phyloP scores from a whole-genome alignment of 208 protist genomes.

The Leptomonas seymouri region DNA sequence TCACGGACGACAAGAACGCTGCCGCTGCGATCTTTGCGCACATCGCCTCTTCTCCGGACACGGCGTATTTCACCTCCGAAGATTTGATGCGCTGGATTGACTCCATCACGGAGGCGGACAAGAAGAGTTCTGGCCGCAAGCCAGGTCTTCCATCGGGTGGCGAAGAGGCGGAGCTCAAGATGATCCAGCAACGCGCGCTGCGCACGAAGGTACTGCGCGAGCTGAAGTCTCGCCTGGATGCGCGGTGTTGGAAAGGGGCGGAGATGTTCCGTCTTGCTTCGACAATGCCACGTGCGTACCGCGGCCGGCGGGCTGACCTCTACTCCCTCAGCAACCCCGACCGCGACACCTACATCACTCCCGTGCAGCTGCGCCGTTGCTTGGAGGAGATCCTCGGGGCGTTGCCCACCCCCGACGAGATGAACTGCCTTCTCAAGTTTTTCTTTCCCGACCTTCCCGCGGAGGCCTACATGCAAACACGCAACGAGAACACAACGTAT shows the following conservation, averaged over 20 bases:
- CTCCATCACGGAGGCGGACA: constrained; percentile 38
- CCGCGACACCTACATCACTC: constrained; percentile 80
- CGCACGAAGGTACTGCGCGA: constrained; percentile 56
- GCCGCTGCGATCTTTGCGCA: constrained; percentile 62
- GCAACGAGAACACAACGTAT: constrained; percentile 55
- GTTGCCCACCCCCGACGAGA: constrained; percentile 56
- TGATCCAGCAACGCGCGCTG: constrained; percentile 50
- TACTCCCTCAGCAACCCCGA: constrained; percentile 75
- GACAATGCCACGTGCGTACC: constrained; percentile 85
- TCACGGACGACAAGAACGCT: constrained; percentile 64
- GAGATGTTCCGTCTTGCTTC: constrained; percentile 91
- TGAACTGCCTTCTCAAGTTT: constrained; percentile 74
- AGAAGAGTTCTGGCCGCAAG: constrained; percentile 8
- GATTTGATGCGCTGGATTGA: constrained; percentile 80
- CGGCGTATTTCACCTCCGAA: constrained; percentile 70
- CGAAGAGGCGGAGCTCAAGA: constrained; percentile 41
- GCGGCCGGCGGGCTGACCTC: constrained; percentile 60
- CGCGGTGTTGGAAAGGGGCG: constrained; percentile 65
- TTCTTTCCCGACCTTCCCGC: constrained; percentile 83
- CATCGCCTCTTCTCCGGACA: constrained; percentile 50
- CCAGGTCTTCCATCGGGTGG: constrained; percentile 26
- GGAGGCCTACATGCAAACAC: constrained; percentile 56
- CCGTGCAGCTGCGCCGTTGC: constrained; percentile 87
- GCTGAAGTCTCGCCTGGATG: constrained; percentile 68
- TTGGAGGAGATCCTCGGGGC: constrained; percentile 81